Conservation (phyloP, 2,329 filamentous ascomycete species). For the Paraconiothyrium sp. region DNA sequence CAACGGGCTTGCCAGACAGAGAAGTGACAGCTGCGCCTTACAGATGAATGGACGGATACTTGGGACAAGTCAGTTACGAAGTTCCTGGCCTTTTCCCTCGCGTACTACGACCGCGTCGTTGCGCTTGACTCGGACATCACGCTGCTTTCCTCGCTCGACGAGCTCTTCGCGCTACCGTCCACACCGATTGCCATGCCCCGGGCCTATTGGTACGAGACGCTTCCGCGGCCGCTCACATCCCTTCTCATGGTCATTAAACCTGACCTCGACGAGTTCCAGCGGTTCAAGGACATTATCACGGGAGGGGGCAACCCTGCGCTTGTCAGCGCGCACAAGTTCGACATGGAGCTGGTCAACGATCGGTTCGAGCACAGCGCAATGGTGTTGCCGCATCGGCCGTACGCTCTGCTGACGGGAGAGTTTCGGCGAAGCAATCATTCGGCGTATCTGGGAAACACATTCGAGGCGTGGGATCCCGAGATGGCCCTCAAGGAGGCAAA, state of each 20-base stretch:
- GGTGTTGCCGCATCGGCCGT: slow-evolving; percentile 71
- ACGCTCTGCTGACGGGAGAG: slow-evolving; percentile 69
- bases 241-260: slow-evolving; percentile 71
- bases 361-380: slow-evolving; percentile 67
- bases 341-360: slow-evolving; percentile 74
- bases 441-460: slow-evolving; percentile 61
- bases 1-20: slow-evolving; percentile 13
- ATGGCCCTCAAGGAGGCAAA: slow-evolving; percentile 67
- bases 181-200: slow-evolving; percentile 72
- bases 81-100: slow-evolving; percentile 73
- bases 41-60: slow-evolving; percentile 53
- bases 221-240: slow-evolving; percentile 65
- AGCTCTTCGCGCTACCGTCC: slow-evolving; percentile 73
- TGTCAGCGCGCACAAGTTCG: slow-evolving; percentile 58
- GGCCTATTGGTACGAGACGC: slow-evolving; percentile 73
- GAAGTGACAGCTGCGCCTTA: slow-evolving; percentile 19
- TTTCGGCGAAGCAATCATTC: slow-evolving; percentile 66
- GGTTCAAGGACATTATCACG: slow-evolving; percentile 43
- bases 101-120: slow-evolving; percentile 67
- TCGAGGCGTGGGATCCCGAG: slow-evolving; percentile 68
- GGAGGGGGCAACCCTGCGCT: slow-evolving; percentile 39
- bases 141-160: slow-evolving; percentile 71
- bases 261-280: slow-evolving; percentile 60
- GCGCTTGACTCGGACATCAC: slow-evolving; percentile 71
- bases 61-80: slow-evolving; percentile 75